A percentile compares a stretch with the other conserved stretches of the same genome.
Evolutionary conservation across 306 rosid genomes (phyloP).

Genomic region (Corylus heterophylla): DNA sequence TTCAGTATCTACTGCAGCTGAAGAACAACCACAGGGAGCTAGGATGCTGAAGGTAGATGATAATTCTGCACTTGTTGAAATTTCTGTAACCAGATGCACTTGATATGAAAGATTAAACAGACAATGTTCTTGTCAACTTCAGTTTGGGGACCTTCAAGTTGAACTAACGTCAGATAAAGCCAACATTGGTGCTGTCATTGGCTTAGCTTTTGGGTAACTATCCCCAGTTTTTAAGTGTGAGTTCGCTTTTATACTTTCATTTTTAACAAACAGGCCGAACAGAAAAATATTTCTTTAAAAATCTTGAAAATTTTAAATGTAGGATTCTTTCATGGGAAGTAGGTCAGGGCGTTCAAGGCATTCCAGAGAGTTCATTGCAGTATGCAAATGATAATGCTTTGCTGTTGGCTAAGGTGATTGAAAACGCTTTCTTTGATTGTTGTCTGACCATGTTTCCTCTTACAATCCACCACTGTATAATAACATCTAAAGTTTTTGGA

Average conservation of each 20-base stretch:
- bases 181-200: constrained; percentile 64
- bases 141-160: constrained; percentile 93
- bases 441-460: constrained; percentile 2
- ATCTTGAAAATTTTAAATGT: constrained; percentile 18
- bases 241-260: background rate
- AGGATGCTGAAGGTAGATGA: constrained; percentile 67
- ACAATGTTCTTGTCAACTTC: constrained; percentile 37
- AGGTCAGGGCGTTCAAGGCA: constrained; percentile 76
- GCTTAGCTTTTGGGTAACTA: constrained; percentile 67
- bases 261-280: constrained; percentile 14
- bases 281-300: constrained; percentile 15
- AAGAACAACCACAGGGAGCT: constrained; percentile 55
- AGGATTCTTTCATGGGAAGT: constrained; percentile 87
- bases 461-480: background rate
- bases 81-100: constrained; percentile 14
- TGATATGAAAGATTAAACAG: constrained; percentile 19
- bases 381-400: constrained; percentile 91
- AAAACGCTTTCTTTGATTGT: constrained; percentile 15
- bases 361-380: constrained; percentile 70
- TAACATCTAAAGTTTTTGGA: background rate
- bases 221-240: constrained; percentile 3
- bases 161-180: constrained; percentile 80
- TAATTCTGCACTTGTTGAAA: constrained; percentile 22
- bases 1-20: constrained; percentile 45
- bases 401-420: constrained; percentile 77